Evolutionary conservation across 2,329 filamentous ascomycete genomes (phyloP).

Genomic region (Trichothecium sympodiale): DNA sequence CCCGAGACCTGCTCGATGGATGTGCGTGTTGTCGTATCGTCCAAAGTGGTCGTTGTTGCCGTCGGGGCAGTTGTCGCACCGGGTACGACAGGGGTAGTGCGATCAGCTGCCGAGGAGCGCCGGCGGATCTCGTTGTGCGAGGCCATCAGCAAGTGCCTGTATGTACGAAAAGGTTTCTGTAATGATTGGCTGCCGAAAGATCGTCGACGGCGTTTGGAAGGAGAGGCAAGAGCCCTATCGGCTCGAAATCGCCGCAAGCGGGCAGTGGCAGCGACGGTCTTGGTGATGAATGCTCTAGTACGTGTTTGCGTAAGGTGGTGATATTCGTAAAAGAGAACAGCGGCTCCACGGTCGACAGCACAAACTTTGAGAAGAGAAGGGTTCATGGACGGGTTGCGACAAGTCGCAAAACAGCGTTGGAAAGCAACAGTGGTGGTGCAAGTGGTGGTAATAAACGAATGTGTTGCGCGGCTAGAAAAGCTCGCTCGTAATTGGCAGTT

Average conservation of each 20-base stretch:
- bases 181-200: slow-evolving; percentile 19
- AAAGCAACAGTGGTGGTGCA: too few species aligned
- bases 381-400: slow-evolving; percentile 26
- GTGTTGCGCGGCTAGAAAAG: too few species aligned
- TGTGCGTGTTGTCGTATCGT: slow-evolving; percentile 8
- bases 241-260: slow-evolving; percentile 26
- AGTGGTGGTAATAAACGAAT: too few species aligned
- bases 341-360: slow-evolving; percentile 32
- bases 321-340: slow-evolving; percentile 32
- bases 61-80: slow-evolving; percentile 7
- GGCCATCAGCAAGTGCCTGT: slow-evolving; percentile 20
- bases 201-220: slow-evolving; percentile 22
- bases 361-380: slow-evolving; percentile 35
- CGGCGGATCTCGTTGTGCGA: slow-evolving; percentile 26
- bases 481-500: too few species aligned
- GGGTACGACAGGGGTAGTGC: slow-evolving; percentile 15
- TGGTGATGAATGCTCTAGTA: slow-evolving; percentile 30
- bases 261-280: slow-evolving; percentile 28
- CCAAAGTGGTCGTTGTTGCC: slow-evolving; percentile 13
- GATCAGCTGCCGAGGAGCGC: slow-evolving; percentile 27
- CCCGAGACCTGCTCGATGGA: background rate
- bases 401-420: too few species aligned
- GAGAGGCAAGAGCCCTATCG: slow-evolving; percentile 23
- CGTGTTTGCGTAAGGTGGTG: slow-evolving; percentile 26
- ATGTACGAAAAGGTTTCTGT: slow-evolving; percentile 14